Base-by-base conservation (phyloP, 805 yeast species). In the Naumovozyma castellii region DNA sequence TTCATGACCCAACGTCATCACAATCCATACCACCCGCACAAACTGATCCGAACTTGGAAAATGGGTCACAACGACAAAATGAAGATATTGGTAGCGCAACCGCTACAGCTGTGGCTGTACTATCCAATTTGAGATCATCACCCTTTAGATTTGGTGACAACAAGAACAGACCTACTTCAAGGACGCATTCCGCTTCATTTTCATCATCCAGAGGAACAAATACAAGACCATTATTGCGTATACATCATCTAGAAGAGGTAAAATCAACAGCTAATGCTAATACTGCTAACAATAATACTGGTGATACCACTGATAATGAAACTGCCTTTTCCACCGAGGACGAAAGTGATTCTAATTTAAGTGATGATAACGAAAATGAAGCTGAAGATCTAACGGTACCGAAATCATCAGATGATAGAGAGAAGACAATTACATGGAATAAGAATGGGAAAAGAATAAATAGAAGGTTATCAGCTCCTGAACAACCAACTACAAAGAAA, bases 61-160 rank as follows among this genome's bases (percentile, higher is more conserved):
- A 4, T 16, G 14, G 28, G 8, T 15, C 18, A n/a, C 8, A 16
- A 18, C 36, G 34, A 28, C 37, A 46, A 3, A 50, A 45, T 27
- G 56, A 51, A 14, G 61, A 56, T 35, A 41, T 56, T 36, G 63
- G 56, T 14, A 48, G 48, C 16, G 64, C 64, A 1, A 63, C 63
- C 3, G 60, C 57, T 1, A 48, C 49, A 15, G 64, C 64, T 1
- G 64, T 62, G 3, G 60, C 57, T 1, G 62, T 57, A 2, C 38
- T 59, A 22, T 58, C 63, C 3, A 56, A 50, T 32, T 52, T 59
- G 59, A 49, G 62, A 40, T 59, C 64, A 10, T 57, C 64, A 2
- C 64, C 64, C 3, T 57, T 50, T 35, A 47, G 43, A 35, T 42
- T 55, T 38, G 33, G 45, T 25, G 47, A 50, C 35, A n/a, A n/a